Evolutionary conservation across 2,329 filamentous ascomycete genomes (phyloP), one percentile per base, ranked within the genome.

Genomic region (Elsinoe australis): DNA sequence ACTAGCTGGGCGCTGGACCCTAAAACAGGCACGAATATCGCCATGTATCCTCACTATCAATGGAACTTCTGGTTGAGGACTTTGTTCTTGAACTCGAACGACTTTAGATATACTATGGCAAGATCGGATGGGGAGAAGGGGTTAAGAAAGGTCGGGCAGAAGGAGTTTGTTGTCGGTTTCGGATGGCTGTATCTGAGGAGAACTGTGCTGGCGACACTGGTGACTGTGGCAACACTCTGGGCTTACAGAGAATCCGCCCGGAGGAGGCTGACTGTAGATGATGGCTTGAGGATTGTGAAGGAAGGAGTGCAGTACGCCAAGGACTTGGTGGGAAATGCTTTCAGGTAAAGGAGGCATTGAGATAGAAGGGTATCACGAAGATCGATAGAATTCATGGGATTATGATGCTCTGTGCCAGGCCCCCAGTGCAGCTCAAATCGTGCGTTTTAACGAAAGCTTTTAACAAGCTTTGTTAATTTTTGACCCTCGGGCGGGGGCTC

Each of bases 41-140:
- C 71, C 55, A 72, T 76, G 64, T 76, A 73, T 53, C 73, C 72
- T 0, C 70, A 74, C 39, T 75, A 68, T 64, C 71, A 75, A 55
- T 74, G 67, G 49, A 59, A 63, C 45, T 74, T 67, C 51, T 76
- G 72, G 71, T 47, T 67, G 14, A 56, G 72, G 10, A 74, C 69
- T 47, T 54, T 75, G 1, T 74, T 73, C 47, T 22, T 48, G 21
- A 38, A 29, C 22, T 18, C 18, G 15, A 24, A 29, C 7, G 21
- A 48, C 26, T 48, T 48, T 22, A 38, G 18, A 22, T 48, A 48
- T 31, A 34, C 24, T 12, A 17, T 38, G 12, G 34, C 33, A n/a
- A 19, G 14, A 19, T 7, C 28, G 21, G 33, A 21, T 17, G 34
- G 32, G 18, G 32, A 22, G 3, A 29, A 29, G 14, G 24, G 36